Evolutionary conservation across 768 basidiomycete genomes (phyloP).

Genomic region (Kwoniella shandongensis): DNA sequence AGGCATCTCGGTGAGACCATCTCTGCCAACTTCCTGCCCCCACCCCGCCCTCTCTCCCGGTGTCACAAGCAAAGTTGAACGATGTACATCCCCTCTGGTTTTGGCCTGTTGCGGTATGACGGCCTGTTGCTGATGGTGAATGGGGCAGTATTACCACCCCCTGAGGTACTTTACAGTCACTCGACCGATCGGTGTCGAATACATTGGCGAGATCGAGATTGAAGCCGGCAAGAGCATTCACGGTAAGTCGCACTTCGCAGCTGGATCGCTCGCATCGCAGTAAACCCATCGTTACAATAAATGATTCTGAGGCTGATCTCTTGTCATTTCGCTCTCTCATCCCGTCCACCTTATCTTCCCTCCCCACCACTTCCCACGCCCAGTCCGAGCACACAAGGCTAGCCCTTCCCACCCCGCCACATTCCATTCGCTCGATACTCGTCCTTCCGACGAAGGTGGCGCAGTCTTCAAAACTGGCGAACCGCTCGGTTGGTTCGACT

Average conservation of each 20-base stretch:
- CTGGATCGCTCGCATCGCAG: too few species aligned
- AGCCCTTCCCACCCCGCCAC: constrained; percentile 21
- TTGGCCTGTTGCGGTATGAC: neutral
- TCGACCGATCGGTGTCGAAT: constrained; percentile 47
- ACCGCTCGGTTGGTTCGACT: constrained; percentile 47
- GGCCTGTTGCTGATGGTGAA: neutral
- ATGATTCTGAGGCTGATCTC: neutral
- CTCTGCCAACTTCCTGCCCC: neutral
- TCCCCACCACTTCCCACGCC: too few species aligned
- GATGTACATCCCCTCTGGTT: neutral
- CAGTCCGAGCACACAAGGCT: constrained; percentile 47
- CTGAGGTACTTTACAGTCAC: constrained; percentile 44
- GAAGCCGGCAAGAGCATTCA: constrained; percentile 51
- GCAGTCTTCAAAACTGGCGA: constrained; percentile 49
- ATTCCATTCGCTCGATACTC: constrained; percentile 53
- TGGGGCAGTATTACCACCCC: constrained; percentile 46
- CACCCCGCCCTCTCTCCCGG: neutral
- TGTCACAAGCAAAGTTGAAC: neutral
- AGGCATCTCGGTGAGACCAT: constrained; percentile 40
- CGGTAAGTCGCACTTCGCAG: constrained; percentile 38
- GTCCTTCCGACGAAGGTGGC: constrained; percentile 45
- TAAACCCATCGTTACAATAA: too few species aligned
- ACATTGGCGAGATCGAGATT: constrained; percentile 51
- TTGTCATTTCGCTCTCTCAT: neutral
- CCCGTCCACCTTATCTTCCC: neutral